Evolutionary conservation across 108 stramenopile species (phyloP), one percentile per base, ranked within the genome.

Genomic region (Schizochytrium sp.): DNA sequence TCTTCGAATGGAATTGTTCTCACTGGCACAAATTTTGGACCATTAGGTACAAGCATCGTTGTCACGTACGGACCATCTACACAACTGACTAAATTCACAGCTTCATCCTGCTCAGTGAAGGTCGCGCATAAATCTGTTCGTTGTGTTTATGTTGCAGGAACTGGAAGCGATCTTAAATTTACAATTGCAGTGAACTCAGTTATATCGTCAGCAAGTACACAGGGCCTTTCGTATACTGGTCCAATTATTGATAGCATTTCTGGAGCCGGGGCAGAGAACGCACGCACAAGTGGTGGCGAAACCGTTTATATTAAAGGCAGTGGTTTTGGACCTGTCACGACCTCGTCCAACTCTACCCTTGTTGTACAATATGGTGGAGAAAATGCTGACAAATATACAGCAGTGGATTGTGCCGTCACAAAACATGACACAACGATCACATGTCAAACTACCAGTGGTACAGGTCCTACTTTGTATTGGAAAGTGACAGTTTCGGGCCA

Each of bases 71-170:
- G 76, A 0, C 64, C 64, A 8, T 8, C 44, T 2, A 7, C 64
- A 7, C 64, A 69, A 15, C 40, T 44, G 64, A n/a, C 76, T 40
- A 55, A 49, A 2, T 83, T 83, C 1, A 83, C 76, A 5, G 76
- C 76, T 7, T 38, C 76, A 17, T 83, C 76, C n/a, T 83, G 76
- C 76, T 47, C 10, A 83, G 76, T 83, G 2, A 7, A 38, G 45
- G 45, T 50, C 0, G 53, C 50, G 0, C 76, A 83, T 53, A 83
- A 47, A 10, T n/a, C 38, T 5, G 53, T 83, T n/a, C 50, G 53
- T 38, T 83, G 76, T 53, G 28, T 83, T 2, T 83, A 83, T 42
- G 28, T 55, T 55, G 76, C 76, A 10, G 76, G 76, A 5, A 83
- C 28, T 55, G 76, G 76, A 10, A 50, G 7, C 28, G 2, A 49